Base-by-base conservation (phyloP, 257 asterid genomes). In the Craterostigma plantagineum region DNA sequence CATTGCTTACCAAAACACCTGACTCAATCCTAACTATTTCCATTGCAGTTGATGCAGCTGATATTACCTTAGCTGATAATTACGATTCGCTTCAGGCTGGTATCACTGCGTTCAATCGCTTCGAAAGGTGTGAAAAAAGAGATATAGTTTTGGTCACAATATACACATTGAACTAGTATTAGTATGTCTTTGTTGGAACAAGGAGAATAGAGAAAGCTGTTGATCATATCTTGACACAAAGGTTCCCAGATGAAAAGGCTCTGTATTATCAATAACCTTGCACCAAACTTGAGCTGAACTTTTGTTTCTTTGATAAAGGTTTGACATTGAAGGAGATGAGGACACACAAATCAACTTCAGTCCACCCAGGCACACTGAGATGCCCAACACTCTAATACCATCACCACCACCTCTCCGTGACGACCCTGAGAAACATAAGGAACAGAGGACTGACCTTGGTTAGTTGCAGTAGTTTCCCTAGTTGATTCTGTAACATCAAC, bases 251-350 rank as follows among this genome's bases (percentile, higher is more conserved):
- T 2, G 30, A 23, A 23, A 23, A 23, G 6, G 30, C 30, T 23
- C 30, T 23, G 30, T 23, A 23, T 23, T 23, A 23, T 23, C 30
- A 2, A 2, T 23, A 23, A 23, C 30, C 30, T 23, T 23, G 2
- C 30, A 2, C 4, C 2, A 23, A 23, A 23, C 2, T 23, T 23
- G 30, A 2, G 4, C 6, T 2, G 6, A 6, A 23, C 30, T 23
- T 23, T 23, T 6, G 2, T 23, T 23, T 23, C 30, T 23, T 2
- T 23, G 30, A 6, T 23, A 23, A 23, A 87, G 98, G 77, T 87
- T 87, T 56, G 95, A 82, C 63, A 66, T 82, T 43, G 82, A 68
- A 57, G 92, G 74, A 58, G 83, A 76, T 37, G 92, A 66, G 11
- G 86, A 68, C 48, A 61, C 73, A 40, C 75, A 77, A 15, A 9